Evolutionary conservation across 139 green algal species (phyloP), one percentile per base, ranked within the genome.

Genomic region (Chlorella sp.): DNA sequence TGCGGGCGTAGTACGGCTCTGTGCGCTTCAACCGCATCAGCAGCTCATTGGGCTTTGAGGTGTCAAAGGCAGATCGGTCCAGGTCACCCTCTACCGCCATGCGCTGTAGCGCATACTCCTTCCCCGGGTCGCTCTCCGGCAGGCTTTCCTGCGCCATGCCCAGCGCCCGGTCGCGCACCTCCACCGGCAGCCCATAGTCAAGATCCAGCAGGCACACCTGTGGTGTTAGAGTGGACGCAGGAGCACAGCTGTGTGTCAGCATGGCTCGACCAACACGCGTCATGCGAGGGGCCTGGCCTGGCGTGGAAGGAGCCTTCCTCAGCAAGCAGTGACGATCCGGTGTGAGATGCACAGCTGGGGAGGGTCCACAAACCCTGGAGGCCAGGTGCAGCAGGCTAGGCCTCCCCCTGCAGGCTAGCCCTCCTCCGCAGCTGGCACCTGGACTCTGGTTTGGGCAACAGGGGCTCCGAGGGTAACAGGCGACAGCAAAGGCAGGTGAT

Each of bases 121-220:
- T 96, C 87, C 96, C 97, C 2, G 98, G 95, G 36, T 97, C 97
- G 73, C 92, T 97, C 91, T 98, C 91, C 16, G 98, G 96, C 82
- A 99, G 94, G 39, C 93, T 92, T 28, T 98, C 96, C 15, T 93
- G 89, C 69, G 96, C 92, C 83, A 97, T 91, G 88, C 96, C 96
- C 88, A 99, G 92, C 36, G 96, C 97, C 86, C 91, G 77, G 89
- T 97, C 95, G 3, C 96, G 94, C 39, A 98, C 98, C 93, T 99
- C 95, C 48, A 99, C 97, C 3, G 98, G 98, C 83, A 99, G 90
- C 87, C 95, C 96, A 89, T 99, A 99, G 61, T 99, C 96, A 91
- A 99, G 92, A 83, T 99, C 98, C 82, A 99, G 92, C 81, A 99
- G 91, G 94, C 98, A 99, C 3, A 99, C 97, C 96, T 98, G 94